phyloP scores from a whole-genome alignment of 2,329 filamentous ascomycete genomes.

The Sporothrix pallida region DNA sequence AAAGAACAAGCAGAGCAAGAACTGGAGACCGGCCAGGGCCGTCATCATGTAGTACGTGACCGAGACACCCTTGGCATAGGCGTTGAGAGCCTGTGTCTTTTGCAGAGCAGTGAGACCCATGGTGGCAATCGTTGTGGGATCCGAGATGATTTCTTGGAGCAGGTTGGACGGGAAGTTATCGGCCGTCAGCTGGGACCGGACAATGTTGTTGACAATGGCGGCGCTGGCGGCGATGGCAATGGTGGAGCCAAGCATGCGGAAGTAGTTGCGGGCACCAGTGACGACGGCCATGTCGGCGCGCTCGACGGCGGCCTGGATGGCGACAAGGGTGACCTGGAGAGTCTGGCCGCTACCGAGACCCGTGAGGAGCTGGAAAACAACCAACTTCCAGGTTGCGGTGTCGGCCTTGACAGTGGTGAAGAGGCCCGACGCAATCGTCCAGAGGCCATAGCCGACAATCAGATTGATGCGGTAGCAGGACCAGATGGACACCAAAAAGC shows the following conservation, averaged over 20 bases:
- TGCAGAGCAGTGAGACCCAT: neutral
- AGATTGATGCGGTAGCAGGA: constrained; percentile 9
- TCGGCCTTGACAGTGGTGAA: neutral
- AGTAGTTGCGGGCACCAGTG: constrained; percentile 48
- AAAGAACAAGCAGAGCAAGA: neutral
- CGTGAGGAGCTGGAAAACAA: constrained; percentile 44
- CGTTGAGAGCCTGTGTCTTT: constrained; percentile 2
- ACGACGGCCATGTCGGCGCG: constrained; percentile 47
- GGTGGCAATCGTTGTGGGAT: neutral
- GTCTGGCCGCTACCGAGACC: constrained; percentile 46
- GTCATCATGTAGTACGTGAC: constrained; percentile 8
- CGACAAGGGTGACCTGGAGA: constrained; percentile 48
- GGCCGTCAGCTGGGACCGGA: neutral
- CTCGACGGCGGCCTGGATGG: constrained; percentile 46
- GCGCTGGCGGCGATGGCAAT: constrained; percentile 44
- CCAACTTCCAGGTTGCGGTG: constrained; percentile 36
- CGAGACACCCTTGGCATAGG: constrained; percentile 2
- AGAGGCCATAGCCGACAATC: neutral
- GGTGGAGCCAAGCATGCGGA: constrained; percentile 47
- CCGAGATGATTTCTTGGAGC: neutral
- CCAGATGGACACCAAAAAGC: neutral
- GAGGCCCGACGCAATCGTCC: neutral
- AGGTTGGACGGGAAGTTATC: neutral
- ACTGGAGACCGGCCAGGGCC: neutral
- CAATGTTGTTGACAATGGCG: constrained; percentile 37